Evolutionary conservation across 192 early-diverging fungal genomes (phyloP).

Genomic region (Kickxella alabastrina): DNA sequence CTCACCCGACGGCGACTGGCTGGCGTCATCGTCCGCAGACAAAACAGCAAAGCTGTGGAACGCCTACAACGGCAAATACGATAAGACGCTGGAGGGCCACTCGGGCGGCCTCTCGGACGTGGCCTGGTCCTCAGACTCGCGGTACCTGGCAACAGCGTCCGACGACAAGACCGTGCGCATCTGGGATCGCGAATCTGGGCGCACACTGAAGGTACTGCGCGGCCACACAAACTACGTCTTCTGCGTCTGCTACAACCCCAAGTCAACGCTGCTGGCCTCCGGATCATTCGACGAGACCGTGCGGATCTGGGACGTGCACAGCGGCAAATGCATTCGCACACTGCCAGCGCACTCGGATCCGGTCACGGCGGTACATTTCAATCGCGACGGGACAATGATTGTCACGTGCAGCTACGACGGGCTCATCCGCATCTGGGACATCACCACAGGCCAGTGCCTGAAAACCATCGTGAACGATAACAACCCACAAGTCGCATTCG

Average conservation of each 20-base stretch:
- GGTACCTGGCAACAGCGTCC: slow-evolving; percentile 80
- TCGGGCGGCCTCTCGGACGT: slow-evolving; percentile 91
- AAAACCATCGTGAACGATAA: slow-evolving; percentile 96
- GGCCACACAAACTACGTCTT: slow-evolving; percentile 98
- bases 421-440: slow-evolving; percentile 98
- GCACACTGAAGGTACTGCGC: slow-evolving; percentile 68
- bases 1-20: slow-evolving; percentile 96
- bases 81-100: slow-evolving; percentile 86
- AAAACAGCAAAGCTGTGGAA: slow-evolving; percentile 95
- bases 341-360: slow-evolving; percentile 95
- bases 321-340: slow-evolving; percentile 87
- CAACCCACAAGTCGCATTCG: slow-evolving; percentile 94
- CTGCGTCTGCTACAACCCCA: slow-evolving; percentile 95
- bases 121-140: slow-evolving; percentile 92
- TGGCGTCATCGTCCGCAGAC: slow-evolving; percentile 87
- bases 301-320: slow-evolving; percentile 92
- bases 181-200: slow-evolving; percentile 76
- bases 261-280: slow-evolving; percentile 89
- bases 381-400: slow-evolving; percentile 94
- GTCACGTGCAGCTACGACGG: slow-evolving; percentile 94
- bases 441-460: slow-evolving; percentile 92
- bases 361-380: slow-evolving; percentile 93
- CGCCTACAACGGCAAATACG: slow-evolving; percentile 77
- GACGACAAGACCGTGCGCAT: slow-evolving; percentile 96
- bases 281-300: slow-evolving; percentile 98